Base-by-base conservation (phyloP, 2,329 filamentous ascomycete genomes). In the Apiospora malaysiana region DNA sequence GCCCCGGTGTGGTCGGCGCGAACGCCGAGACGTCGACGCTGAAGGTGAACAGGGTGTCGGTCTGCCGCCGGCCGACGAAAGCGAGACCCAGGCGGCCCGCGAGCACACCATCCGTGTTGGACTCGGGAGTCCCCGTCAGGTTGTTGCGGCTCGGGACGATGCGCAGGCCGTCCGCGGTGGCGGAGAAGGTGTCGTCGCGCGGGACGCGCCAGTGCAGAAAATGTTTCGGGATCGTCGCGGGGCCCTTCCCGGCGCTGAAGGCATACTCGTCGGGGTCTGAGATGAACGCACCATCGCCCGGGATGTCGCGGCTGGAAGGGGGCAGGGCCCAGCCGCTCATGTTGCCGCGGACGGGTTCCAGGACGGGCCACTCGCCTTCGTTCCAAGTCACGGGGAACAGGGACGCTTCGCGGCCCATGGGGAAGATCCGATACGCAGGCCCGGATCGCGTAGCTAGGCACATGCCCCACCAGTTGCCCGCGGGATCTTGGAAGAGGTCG, bases 321-420 rank as follows among this genome's bases (percentile, higher is more conserved):
- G 84, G 83, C n/a, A 86, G 76, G 14, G 78, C 78, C 75, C 76
- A 77, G 71, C 84, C 84, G 23, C 71, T 75, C 83, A 86, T 85
- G 5, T 72, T 71, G 0, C 85, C 86, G 1, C 77, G 75, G 8
- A 87, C 80, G 0, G 78, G 81, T n/a, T 76, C 56, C 71, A 83
- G 72, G 71, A 83, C 32, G 0, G 87, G 87, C 84, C 85, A 89
- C 7, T 83, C 80, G 0, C 81, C 83, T 3, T 81, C 77, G 0
- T 80, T 69, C 87, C 85, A 89, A 0, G 79, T 83, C 0, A 83
- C 85, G 76, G 67, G 46, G 32, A 51, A 68, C 67, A 68, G 21
- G 0, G 86, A 82, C 0, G 84, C 84, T 75, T 89, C 87, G 18
- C 87, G 79, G 1, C 86, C 86, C 86, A 87, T 87, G 0, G 85